Evolutionary conservation across 371 early-diverging fungal genomes (phyloP).

Genomic region (Lichtheimia hyalospora): DNA sequence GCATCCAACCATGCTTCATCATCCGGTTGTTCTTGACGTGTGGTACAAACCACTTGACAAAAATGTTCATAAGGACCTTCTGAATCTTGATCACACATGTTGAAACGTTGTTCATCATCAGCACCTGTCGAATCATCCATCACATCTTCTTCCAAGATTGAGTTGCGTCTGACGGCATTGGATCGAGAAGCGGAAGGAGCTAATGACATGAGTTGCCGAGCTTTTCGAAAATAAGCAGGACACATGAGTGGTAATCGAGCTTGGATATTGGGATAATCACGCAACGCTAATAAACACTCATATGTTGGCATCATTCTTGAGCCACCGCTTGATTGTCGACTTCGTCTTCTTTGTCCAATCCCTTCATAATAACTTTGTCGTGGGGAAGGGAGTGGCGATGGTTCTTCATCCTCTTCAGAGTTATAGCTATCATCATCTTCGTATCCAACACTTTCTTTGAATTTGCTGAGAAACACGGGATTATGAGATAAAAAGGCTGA

Average conservation of each 20-base stretch:
- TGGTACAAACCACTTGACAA: slow-evolving; percentile 20
- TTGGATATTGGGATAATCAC: slow-evolving; percentile 37
- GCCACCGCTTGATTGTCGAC: background rate
- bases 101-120: slow-evolving; percentile 9
- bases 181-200: slow-evolving; percentile 25
- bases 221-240: slow-evolving; percentile 42
- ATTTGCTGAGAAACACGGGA: slow-evolving; percentile 43
- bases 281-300: slow-evolving; percentile 14
- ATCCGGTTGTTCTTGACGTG: slow-evolving; percentile 44
- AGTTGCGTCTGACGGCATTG: slow-evolving; percentile 34
- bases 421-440: slow-evolving; percentile 21
- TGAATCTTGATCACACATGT: slow-evolving; percentile 10
- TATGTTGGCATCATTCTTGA: background rate
- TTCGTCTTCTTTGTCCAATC: background rate
- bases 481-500: slow-evolving; percentile 34
- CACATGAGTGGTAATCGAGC: slow-evolving; percentile 22
- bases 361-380: background rate
- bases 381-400: background rate
- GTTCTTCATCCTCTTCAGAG: slow-evolving; percentile 4
- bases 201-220: slow-evolving; percentile 28
- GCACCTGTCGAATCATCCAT: slow-evolving; percentile 3
- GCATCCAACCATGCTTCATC: slow-evolving; percentile 36
- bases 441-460: slow-evolving; percentile 47
- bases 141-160: slow-evolving; percentile 35
- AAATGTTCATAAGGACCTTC: slow-evolving; percentile 21